A percentile compares a stretch with the other conserved stretches of the same genome.
These are phyloP conservation scores for Trichophyton rubrum DNA, from an alignment of 2,329 filamentous ascomycete genomes.

Conservation along the genomic window DNA sequence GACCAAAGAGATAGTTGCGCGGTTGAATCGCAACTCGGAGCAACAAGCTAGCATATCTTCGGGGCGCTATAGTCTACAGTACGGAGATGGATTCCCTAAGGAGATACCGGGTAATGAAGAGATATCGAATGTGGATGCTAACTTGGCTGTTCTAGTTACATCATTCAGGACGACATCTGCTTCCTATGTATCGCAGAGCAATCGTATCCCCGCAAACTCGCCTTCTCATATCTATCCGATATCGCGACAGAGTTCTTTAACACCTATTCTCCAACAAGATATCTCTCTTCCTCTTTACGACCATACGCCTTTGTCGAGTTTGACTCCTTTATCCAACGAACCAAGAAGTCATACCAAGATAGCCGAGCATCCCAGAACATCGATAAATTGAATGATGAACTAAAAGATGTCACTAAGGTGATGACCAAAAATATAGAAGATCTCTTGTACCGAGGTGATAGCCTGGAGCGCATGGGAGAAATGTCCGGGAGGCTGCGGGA, in stretches of 20 bases:
- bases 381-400: conserved; percentile 89
- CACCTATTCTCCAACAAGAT: conserved; percentile 62
- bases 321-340: conserved; percentile 89
- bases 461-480: conserved; percentile 92
- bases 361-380: conserved; percentile 82
- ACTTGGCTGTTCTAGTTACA: conserved; percentile 48
- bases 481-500: conserved; percentile 76
- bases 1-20: conserved; percentile 77
- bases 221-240: conserved; percentile 95
- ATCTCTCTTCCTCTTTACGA: conserved; percentile 61
- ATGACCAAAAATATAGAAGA: conserved; percentile 99
- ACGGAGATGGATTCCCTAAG: conserved; percentile 24
- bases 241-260: conserved; percentile 80
- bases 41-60: conserved; percentile 86
- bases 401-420: conserved; percentile 94
- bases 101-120: neutral
- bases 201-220: conserved; percentile 92
- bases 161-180: conserved; percentile 69
- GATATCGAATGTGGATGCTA: neutral
- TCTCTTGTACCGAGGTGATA: conserved; percentile 85
- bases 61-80: conserved; percentile 75
- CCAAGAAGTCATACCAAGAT: conserved; percentile 89
- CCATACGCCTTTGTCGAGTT: conserved; percentile 98
- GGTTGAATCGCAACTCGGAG: conserved; percentile 78
- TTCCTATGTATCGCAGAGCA: conserved; percentile 90